Percentiles rank a stretch among this genome's conserved stretches.
Evolutionary conservation across 208 protist species (phyloP).

Genomic region (Trypanosoma avium): DNA sequence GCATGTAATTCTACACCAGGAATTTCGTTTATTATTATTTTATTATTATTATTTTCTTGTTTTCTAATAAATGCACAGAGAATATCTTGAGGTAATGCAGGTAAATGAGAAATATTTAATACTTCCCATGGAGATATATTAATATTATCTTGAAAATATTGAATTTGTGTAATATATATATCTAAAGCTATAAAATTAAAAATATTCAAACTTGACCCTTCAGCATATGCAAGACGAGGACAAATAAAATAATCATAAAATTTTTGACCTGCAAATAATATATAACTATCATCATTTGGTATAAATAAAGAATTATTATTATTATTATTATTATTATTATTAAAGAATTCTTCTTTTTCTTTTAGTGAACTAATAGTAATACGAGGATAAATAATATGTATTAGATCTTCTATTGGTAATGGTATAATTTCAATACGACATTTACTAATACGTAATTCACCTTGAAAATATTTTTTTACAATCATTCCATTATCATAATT

Average conservation of each 20-base stretch:
- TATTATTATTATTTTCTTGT: not conserved
- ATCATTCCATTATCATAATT: too few relatives aligned
- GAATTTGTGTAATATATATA: not conserved
- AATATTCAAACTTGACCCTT: not conserved
- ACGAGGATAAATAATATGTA: not conserved
- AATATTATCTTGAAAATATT: not conserved
- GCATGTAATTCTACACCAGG: conserved; percentile 14
- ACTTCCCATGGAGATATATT: conserved; percentile 10
- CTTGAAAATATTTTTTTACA: not conserved
- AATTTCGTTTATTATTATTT: too few relatives aligned
- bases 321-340: too few relatives aligned
- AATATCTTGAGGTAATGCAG: conserved; percentile 12
- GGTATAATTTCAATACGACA: conserved; percentile 18
- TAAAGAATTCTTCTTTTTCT: too few relatives aligned
- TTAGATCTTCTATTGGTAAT: not conserved
- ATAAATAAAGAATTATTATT: too few relatives aligned
- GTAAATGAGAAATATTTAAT: conserved; percentile 4
- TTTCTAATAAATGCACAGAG: conserved; percentile 23
- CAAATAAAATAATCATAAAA: conserved; percentile 31
- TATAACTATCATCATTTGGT: conserved; percentile 7
- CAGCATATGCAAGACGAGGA: conserved; percentile 22
- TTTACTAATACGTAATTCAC: not conserved
- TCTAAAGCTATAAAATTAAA: conserved; percentile 20
- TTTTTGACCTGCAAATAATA: conserved; percentile 21
- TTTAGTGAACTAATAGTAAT: conserved; percentile 11